A percentile compares a stretch with the other conserved stretches of the same genome.
Conservation (phyloP, 805 yeast species). For the Metschnikowia proteae region DNA sequence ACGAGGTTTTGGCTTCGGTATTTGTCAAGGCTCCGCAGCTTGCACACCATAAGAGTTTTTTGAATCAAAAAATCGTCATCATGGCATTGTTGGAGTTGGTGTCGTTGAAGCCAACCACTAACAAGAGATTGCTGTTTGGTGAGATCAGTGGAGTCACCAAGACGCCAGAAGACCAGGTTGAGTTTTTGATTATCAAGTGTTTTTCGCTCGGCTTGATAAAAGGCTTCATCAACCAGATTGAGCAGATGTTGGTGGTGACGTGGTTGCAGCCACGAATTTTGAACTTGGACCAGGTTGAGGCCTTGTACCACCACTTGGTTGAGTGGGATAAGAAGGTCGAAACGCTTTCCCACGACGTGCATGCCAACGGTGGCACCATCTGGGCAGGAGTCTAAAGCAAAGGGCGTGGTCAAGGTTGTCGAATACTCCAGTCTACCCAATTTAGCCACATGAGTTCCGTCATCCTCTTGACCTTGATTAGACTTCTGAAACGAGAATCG, state of each 20-base stretch:
- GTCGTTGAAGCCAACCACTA: constrained; percentile 68
- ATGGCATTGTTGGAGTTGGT: constrained; percentile 89
- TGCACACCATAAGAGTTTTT: constrained; percentile 54
- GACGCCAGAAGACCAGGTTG: constrained; percentile 70
- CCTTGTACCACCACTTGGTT: constrained; percentile 67
- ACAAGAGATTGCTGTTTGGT: constrained; percentile 66
- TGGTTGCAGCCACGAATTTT: constrained; percentile 98
- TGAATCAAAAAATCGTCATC: constrained; percentile 86
- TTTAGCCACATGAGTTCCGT: no score
- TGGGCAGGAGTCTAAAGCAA: constrained; percentile 30
- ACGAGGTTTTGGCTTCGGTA: constrained; percentile 42
- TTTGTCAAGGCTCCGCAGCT: constrained; percentile 50
- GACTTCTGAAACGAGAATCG: no score
- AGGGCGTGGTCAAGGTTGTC: no score
- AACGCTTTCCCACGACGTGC: constrained; percentile 45
- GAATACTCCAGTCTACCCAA: no score
- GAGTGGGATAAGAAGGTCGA: constrained; percentile 78
- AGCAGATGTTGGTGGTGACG: constrained; percentile 68
- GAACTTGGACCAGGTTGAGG: constrained; percentile 72
- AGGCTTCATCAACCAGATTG: constrained; percentile 90
- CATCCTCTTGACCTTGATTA: no score
- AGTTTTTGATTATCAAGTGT: constrained; percentile 87
- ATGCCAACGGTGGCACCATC: constrained; percentile 37
- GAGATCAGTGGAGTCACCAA: constrained; percentile 71
- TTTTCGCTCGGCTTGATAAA: constrained; percentile 76